Conservation (phyloP, 2,329 filamentous ascomycete species). For the Cladobotryum mycophilum region DNA sequence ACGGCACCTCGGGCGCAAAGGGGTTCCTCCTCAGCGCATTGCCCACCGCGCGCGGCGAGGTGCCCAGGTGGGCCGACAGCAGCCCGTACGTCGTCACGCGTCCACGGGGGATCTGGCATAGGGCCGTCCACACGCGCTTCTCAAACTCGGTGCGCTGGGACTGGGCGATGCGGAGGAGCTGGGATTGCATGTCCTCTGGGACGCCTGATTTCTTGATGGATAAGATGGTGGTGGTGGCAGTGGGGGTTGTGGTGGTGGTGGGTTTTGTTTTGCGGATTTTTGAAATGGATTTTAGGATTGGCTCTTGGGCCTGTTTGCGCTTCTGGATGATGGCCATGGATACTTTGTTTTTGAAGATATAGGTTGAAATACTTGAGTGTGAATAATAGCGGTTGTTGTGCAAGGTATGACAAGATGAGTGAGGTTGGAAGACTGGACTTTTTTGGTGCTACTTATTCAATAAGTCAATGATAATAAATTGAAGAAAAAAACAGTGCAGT, state of each 20-base stretch:
- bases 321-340: slow-evolving; percentile 3
- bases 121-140: slow-evolving; percentile 60
- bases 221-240: background rate
- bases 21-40: slow-evolving; percentile 73
- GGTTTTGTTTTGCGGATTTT: background rate
- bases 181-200: slow-evolving; percentile 18
- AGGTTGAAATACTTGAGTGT: no score
- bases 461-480: background rate
- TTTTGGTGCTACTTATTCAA: background rate
- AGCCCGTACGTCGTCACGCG: slow-evolving; percentile 72
- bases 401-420: no score
- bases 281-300: background rate
- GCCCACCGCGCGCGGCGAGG: slow-evolving; percentile 70
- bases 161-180: slow-evolving; percentile 39
- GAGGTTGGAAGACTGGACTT: no score
- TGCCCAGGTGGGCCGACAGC: slow-evolving; percentile 60
- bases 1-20: slow-evolving; percentile 76
- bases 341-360: no score
- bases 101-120: slow-evolving; percentile 72
- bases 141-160: slow-evolving; percentile 48
- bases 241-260: background rate
- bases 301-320: slow-evolving; percentile 5
- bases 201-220: no score
- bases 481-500: no score
- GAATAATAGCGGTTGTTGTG: no score